phyloP scores from a whole-genome alignment of 2,329 filamentous ascomycete species.

The Pyrenochaeta sp. region DNA sequence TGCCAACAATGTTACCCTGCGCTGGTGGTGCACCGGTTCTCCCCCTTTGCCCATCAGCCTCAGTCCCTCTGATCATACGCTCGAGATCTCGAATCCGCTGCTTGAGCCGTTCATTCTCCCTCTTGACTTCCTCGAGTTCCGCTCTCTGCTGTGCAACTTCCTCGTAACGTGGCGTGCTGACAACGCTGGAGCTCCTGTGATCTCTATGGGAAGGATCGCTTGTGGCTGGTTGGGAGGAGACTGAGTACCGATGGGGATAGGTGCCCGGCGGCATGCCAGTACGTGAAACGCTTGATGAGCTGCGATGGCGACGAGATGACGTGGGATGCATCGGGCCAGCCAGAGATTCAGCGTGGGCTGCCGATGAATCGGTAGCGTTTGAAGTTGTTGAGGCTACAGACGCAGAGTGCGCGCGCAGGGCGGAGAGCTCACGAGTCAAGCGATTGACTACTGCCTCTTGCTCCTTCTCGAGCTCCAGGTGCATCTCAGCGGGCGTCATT shows the following conservation, averaged over 20 bases:
- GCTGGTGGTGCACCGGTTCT: constrained; percentile 36
- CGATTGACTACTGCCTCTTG: constrained; percentile 96
- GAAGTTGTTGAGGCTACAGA: constrained; percentile 66
- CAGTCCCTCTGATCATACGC: constrained; percentile 45
- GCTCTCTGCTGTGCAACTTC: constrained; percentile 55
- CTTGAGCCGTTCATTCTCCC: constrained; percentile 58
- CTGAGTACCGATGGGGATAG: constrained; percentile 43
- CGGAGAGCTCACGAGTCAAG: constrained; percentile 84
- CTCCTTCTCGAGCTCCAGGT: constrained; percentile 90
- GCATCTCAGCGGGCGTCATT: constrained; percentile 86
- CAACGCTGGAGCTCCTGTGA: constrained; percentile 42
- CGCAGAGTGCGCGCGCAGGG: constrained; percentile 76
- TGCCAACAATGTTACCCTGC: constrained; percentile 12
- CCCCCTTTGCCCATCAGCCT: constrained; percentile 39
- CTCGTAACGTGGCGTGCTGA: constrained; percentile 52
- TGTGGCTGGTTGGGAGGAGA: constrained; percentile 40
- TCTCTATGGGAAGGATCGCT: constrained; percentile 33
- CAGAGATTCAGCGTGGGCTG: constrained; percentile 51
- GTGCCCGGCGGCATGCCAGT: constrained; percentile 31
- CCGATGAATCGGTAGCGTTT: constrained; percentile 58
- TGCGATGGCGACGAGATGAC: constrained; percentile 64
- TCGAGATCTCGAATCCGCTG: constrained; percentile 59
- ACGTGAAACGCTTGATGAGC: constrained; percentile 62
- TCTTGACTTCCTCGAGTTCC: constrained; percentile 60
- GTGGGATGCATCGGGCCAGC: constrained; percentile 61